phyloP scores from a whole-genome alignment of 768 basidiomycete genomes.

The Tylopilus vinaceipallidus region DNA sequence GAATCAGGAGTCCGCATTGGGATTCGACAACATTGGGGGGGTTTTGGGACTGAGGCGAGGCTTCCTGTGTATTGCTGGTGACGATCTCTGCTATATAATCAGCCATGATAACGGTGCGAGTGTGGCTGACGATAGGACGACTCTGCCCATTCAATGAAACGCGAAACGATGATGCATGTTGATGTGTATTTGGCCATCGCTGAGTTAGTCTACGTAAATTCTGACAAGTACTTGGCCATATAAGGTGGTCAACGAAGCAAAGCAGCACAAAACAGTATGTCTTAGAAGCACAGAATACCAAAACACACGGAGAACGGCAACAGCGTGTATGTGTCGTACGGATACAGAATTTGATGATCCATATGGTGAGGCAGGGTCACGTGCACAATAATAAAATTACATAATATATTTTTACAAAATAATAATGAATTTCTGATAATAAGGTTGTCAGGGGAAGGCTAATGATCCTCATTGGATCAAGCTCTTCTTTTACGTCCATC shows the following conservation, averaged over 20 bases:
- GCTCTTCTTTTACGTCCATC: constrained; percentile 35
- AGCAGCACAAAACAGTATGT: not conserved
- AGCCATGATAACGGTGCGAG: constrained; percentile 18
- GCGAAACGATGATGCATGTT: constrained; percentile 2
- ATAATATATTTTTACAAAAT: constrained; percentile 14
- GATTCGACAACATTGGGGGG: constrained; percentile 12
- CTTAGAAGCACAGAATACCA: not conserved
- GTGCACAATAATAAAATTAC: constrained; percentile 1
- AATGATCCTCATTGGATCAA: constrained; percentile 25
- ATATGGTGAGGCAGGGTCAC: not conserved
- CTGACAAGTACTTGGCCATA: no score
- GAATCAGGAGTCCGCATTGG: constrained; percentile 35
- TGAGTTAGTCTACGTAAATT: constrained; percentile 1
- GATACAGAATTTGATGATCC: no score
- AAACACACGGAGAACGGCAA: no score
- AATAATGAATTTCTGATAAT: constrained; percentile 12
- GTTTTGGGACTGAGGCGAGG: not conserved
- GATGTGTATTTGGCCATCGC: constrained; percentile 12
- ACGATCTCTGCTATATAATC: not conserved
- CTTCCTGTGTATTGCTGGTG: constrained; percentile 1
- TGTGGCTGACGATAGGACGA: not conserved
- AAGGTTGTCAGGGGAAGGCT: constrained; percentile 23
- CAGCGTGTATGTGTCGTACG: no score
- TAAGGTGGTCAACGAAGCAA: not conserved
- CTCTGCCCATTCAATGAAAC: constrained; percentile 3